Evolutionary conservation across 805 yeast species (phyloP).

Genomic region (Monosporozyma aerobia): DNA sequence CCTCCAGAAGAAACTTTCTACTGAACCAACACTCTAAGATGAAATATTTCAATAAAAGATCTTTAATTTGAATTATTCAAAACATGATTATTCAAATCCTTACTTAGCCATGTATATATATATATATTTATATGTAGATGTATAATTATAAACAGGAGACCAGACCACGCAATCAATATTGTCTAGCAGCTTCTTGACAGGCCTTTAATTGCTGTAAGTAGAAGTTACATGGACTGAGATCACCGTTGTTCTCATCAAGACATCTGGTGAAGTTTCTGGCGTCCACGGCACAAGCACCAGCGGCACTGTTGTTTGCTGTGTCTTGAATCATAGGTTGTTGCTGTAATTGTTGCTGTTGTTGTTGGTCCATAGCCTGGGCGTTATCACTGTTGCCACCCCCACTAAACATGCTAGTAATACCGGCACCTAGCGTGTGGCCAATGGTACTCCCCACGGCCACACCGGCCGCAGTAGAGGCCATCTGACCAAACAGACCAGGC

Average conservation of each 20-base stretch:
- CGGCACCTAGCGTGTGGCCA: constrained; percentile 96
- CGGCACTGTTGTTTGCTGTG: constrained; percentile 30
- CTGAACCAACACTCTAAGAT: too few species aligned
- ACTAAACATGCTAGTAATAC: constrained; percentile 69
- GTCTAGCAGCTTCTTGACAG: constrained; percentile 88
- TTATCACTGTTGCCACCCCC: constrained; percentile 55
- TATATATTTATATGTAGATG: neutral
- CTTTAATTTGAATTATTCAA: neutral
- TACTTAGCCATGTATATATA: too few species aligned
- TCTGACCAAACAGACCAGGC: constrained; percentile 91
- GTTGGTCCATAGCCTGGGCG: constrained; percentile 40
- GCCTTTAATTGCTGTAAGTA: constrained; percentile 96
- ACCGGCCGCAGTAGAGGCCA: constrained; percentile 99
- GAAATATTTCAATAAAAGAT: too few species aligned
- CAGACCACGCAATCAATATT: constrained; percentile 32
- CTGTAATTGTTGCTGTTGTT: constrained; percentile 32
- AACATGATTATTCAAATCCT: neutral
- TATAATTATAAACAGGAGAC: neutral
- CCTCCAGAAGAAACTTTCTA: too few species aligned
- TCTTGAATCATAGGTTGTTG: constrained; percentile 24
- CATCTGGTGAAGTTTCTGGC: constrained; percentile 95
- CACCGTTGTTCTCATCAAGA: constrained; percentile 85
- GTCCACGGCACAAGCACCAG: constrained; percentile 68
- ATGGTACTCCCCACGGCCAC: constrained; percentile 97
- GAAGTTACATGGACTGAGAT: constrained; percentile 94